A percentile compares a stretch with the other conserved stretches of the same genome.
Evolutionary conservation across 768 basidiomycete genomes (phyloP).

Genomic region (Mycena kentingensis): DNA sequence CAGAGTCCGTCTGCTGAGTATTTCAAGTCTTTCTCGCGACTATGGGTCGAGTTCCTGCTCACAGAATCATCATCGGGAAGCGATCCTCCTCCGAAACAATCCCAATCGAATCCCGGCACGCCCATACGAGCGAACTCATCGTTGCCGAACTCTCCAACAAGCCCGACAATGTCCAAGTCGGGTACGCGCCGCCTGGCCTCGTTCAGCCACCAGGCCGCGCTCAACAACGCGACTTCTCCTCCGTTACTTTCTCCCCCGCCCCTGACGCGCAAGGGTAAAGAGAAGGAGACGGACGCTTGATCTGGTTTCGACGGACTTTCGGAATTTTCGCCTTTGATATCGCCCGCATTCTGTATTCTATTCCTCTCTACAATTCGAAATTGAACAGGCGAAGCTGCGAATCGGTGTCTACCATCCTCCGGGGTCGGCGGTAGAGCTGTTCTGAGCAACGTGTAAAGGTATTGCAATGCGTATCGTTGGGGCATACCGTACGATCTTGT

Average conservation of each 20-base stretch:
- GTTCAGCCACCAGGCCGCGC: slow-evolving; percentile 33
- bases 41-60: slow-evolving; percentile 97
- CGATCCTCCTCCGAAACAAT: slow-evolving; percentile 25
- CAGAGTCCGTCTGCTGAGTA: neutral
- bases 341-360: slow-evolving; percentile 18
- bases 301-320: slow-evolving; percentile 10
- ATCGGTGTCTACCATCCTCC: slow-evolving; percentile 5
- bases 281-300: slow-evolving; percentile 33
- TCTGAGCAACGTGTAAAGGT: slow-evolving; percentile 1
- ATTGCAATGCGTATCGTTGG: neutral
- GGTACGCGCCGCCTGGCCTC: slow-evolving; percentile 40
- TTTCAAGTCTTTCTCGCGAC: slow-evolving; percentile 87
- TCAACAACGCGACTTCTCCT: slow-evolving; percentile 43
- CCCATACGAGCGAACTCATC: slow-evolving; percentile 35
- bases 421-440: slow-evolving; percentile 14
- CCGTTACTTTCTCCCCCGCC: slow-evolving; percentile 37
- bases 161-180: slow-evolving; percentile 27
- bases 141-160: slow-evolving; percentile 40
- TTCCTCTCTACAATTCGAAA: slow-evolving; percentile 5
- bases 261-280: slow-evolving; percentile 51
- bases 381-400: neutral
- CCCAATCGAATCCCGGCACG: slow-evolving; percentile 25
- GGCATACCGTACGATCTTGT: slow-evolving; percentile 38
- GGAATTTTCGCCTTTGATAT: neutral
- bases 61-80: slow-evolving; percentile 74